Conservation (phyloP, 371 early-diverging fungal species). For the Rhizopus sp. region DNA sequence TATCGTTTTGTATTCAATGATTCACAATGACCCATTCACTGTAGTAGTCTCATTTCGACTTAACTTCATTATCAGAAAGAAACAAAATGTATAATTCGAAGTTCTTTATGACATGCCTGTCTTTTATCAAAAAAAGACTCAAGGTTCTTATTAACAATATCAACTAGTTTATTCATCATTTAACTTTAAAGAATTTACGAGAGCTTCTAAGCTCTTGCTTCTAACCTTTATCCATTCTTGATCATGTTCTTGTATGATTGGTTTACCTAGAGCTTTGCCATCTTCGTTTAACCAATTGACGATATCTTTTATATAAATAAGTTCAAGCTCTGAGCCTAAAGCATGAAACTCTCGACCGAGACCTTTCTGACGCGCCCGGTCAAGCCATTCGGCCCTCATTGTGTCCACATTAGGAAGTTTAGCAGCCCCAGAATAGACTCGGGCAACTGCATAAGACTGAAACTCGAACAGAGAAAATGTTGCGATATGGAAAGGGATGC, state of each 20-base stretch:
- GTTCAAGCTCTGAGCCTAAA: constrained; percentile 25
- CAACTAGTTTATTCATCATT: background rate
- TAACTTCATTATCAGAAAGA: too few species aligned
- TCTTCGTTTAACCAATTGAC: constrained; percentile 25
- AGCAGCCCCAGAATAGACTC: constrained; percentile 36
- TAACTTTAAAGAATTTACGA: constrained; percentile 18
- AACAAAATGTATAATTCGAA: too few species aligned
- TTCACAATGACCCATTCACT: too few species aligned
- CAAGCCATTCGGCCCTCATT: constrained; percentile 35
- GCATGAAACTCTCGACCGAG: constrained; percentile 30
- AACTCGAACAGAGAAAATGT: constrained; percentile 60
- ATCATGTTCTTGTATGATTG: constrained; percentile 17
- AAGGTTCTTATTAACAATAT: constrained; percentile 7
- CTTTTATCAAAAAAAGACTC: constrained; percentile 1
- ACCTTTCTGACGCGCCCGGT: constrained; percentile 16
- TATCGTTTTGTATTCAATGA: too few species aligned
- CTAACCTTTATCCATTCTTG: constrained; percentile 24
- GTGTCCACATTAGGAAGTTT: constrained; percentile 24
- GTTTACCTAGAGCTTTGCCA: constrained; percentile 9
- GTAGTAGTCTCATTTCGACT: too few species aligned
- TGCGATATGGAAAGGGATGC: constrained; percentile 55
- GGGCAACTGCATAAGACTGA: constrained; percentile 51
- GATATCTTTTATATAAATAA: constrained; percentile 28
- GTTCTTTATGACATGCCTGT: too few species aligned
- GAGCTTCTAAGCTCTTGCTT: constrained; percentile 12